Conservation (phyloP, 352 stramenopile species). For the Plasmopara halstedii region DNA sequence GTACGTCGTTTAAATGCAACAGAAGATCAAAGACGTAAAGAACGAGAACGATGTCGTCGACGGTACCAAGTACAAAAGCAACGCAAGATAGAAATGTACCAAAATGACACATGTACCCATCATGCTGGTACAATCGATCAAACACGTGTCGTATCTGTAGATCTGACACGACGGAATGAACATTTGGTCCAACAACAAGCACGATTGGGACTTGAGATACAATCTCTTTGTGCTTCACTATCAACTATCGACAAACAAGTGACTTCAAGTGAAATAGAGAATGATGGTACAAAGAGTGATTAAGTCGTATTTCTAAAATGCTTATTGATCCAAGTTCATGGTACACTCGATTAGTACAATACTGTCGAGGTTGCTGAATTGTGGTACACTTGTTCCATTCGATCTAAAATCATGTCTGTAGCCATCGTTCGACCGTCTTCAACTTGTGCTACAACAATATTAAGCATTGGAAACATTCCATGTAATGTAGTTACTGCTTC, state of each 20-base stretch:
- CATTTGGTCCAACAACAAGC: slow-evolving; percentile 20
- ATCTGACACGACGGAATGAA: slow-evolving; percentile 17
- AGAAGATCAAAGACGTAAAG: slow-evolving; percentile 46
- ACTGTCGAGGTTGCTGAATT: slow-evolving; percentile 4
- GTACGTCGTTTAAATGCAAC: slow-evolving; percentile 47
- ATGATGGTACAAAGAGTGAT: too few species aligned
- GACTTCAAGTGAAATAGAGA: too few species aligned
- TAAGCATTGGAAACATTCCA: slow-evolving; percentile 22
- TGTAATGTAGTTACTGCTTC: slow-evolving; percentile 33
- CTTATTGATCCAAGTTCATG: too few species aligned
- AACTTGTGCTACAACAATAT: slow-evolving; percentile 29
- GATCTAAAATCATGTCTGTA: slow-evolving; percentile 24
- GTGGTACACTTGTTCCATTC: slow-evolving; percentile 23
- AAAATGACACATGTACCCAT: too few species aligned
- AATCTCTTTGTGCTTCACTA: slow-evolving; percentile 29
- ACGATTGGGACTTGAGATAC: slow-evolving; percentile 13
- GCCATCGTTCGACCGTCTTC: slow-evolving; percentile 14
- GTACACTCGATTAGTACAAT: too few species aligned
- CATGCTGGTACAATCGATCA: too few species aligned
- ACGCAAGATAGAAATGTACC: too few species aligned
- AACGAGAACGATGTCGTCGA: slow-evolving; percentile 57
- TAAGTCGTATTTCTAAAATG: too few species aligned
- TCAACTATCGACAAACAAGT: too few species aligned
- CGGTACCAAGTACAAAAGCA: slow-evolving; percentile 60
- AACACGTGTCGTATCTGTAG: too few species aligned